A percentile compares a stretch with the other conserved stretches of the same genome.
phyloP scores from a whole-genome alignment of 116 monocot species.

The Trichopus zeylanicus region DNA sequence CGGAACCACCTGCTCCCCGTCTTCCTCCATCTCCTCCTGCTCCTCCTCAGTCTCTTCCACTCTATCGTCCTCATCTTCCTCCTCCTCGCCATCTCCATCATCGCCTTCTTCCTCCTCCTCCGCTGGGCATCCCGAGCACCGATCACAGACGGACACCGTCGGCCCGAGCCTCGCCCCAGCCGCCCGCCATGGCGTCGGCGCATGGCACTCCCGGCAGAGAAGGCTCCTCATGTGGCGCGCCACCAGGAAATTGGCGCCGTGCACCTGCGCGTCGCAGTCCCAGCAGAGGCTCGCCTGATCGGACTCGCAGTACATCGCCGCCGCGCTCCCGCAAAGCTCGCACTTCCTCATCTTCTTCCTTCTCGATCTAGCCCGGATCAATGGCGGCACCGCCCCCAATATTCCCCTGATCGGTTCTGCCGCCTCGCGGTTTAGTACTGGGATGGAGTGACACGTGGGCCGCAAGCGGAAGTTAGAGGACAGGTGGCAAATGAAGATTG shows the following conservation, averaged over 20 bases:
- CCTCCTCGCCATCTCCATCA: background rate
- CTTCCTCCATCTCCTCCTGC: slow-evolving; percentile 16
- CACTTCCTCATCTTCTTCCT: slow-evolving; percentile 18
- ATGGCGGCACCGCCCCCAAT: background rate
- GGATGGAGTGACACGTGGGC: too few species aligned
- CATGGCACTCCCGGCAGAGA: slow-evolving; percentile 42
- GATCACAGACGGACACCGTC: slow-evolving; percentile 33
- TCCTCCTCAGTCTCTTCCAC: background rate
- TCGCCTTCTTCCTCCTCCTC: background rate
- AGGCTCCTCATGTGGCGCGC: slow-evolving; percentile 36
- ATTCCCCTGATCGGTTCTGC: too few species aligned
- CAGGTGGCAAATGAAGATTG: too few species aligned
- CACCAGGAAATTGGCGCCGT: slow-evolving; percentile 56
- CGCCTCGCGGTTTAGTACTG: too few species aligned
- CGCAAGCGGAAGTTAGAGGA: too few species aligned
- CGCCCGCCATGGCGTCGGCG: slow-evolving; percentile 50
- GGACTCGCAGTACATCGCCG: slow-evolving; percentile 49
- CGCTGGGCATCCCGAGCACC: slow-evolving; percentile 7
- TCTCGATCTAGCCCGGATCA: background rate
- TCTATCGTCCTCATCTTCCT: slow-evolving; percentile 23
- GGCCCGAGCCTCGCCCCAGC: slow-evolving; percentile 31
- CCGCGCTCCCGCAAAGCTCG: slow-evolving; percentile 38
- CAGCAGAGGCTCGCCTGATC: slow-evolving; percentile 55
- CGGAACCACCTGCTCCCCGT: slow-evolving; percentile 49
- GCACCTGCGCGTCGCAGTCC: slow-evolving; percentile 55